phyloP scores from a whole-genome alignment of 192 early-diverging fungal genomes.

The Umbelopsis sp. region DNA sequence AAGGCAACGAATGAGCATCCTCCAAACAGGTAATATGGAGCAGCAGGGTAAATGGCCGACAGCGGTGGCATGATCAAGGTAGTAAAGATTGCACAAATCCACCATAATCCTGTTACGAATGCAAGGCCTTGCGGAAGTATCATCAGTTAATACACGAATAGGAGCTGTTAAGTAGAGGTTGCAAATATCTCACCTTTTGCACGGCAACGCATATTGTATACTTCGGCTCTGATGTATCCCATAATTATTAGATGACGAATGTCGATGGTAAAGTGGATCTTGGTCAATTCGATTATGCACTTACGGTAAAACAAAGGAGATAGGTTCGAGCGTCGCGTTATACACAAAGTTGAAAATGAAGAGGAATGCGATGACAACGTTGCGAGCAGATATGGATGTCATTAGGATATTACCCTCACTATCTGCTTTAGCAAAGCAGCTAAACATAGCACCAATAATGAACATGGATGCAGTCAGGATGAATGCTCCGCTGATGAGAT shows the following conservation, averaged over 20 bases:
- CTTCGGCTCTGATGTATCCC: constrained; percentile 19
- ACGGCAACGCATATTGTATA: constrained; percentile 34
- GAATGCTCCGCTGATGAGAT: constrained; percentile 67
- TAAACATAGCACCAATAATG: constrained; percentile 49
- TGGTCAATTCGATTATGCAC: neutral
- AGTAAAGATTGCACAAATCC: constrained; percentile 34
- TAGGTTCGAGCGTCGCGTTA: neutral
- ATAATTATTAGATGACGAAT: constrained; percentile 20
- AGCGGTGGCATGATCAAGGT: constrained; percentile 35
- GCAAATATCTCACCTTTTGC: constrained; percentile 23
- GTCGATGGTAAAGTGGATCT: neutral
- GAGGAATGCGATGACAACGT: constrained; percentile 16
- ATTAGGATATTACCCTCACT: constrained; percentile 1
- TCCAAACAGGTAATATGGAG: constrained; percentile 34
- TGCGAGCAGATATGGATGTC: neutral
- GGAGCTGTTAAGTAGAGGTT: neutral
- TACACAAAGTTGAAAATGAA: constrained; percentile 21
- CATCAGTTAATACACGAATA: neutral
- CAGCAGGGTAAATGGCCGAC: constrained; percentile 24
- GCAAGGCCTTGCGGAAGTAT: constrained; percentile 12
- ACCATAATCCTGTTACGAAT: constrained; percentile 32
- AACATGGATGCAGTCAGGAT: constrained; percentile 60
- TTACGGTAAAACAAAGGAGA: constrained; percentile 12
- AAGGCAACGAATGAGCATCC: constrained; percentile 32
- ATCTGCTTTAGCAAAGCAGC: neutral